Conservation (phyloP, 352 stramenopile genomes). For the Phytophthora kernoviae region DNA sequence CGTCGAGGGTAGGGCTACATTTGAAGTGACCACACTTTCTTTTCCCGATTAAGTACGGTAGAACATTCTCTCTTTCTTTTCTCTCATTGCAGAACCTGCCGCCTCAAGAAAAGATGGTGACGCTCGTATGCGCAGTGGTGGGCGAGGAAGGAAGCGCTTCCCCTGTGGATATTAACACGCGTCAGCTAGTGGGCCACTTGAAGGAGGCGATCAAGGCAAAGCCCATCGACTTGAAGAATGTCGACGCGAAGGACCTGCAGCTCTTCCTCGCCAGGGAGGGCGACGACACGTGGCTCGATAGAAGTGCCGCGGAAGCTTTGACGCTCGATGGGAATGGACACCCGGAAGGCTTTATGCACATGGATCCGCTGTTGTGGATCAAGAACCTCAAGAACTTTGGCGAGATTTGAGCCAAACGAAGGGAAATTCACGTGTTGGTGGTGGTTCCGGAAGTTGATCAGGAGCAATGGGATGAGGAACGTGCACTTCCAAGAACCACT, state of each 20-base stretch:
- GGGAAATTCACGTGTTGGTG: background rate
- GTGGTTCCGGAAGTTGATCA: background rate
- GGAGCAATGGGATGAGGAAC: too few relatives aligned
- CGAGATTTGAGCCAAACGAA: background rate
- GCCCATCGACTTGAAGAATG: background rate
- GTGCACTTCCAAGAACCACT: too few relatives aligned
- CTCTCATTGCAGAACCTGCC: too few relatives aligned
- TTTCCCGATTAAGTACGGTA: too few relatives aligned
- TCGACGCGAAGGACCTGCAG: background rate
- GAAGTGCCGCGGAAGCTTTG: background rate
- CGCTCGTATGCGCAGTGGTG: background rate
- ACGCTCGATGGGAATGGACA: slow-evolving; percentile 7
- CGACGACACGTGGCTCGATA: background rate
- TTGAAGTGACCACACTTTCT: too few relatives aligned
- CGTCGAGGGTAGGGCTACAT: too few relatives aligned
- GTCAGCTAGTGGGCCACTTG: background rate
- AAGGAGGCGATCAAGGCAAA: background rate
- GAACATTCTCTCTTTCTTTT: too few relatives aligned
- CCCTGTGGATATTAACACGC: background rate
- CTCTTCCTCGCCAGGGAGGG: too few relatives aligned
- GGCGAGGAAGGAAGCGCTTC: background rate
- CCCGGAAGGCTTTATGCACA: background rate
- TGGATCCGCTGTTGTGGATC: slow-evolving; percentile 2
- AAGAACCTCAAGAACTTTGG: slow-evolving; percentile 4
- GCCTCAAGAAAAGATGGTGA: background rate